phyloP scores from a whole-genome alignment of 2,329 filamentous ascomycete species.

The Colletotrichum somersetense region DNA sequence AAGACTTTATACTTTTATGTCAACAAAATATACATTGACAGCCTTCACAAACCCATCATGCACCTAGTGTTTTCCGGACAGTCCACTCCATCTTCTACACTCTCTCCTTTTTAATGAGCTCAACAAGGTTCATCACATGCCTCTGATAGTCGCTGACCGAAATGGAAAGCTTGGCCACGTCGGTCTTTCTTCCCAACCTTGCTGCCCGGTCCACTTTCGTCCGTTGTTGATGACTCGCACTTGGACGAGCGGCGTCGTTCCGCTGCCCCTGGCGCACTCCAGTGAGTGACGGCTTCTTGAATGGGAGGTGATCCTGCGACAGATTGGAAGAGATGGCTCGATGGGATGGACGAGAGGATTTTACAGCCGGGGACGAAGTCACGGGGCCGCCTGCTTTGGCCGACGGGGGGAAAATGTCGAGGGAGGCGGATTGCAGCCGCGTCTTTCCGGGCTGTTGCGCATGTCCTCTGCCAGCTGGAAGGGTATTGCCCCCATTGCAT shows the following conservation, averaged over 20 bases:
- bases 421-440: neutral
- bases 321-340: neutral
- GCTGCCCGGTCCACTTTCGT: neutral
- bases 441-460: neutral
- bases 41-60: too few species aligned
- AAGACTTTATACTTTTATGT: too few species aligned
- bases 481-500: too few species aligned
- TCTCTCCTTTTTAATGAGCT: neutral
- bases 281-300: neutral
- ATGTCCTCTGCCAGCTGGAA: too few species aligned
- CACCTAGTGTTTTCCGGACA: too few species aligned
- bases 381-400: neutral
- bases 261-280: neutral
- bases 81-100: neutral
- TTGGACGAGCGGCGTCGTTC: neutral
- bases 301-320: neutral
- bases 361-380: neutral
- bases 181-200: neutral
- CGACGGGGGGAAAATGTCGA: neutral
- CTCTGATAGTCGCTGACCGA: neutral
- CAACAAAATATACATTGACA: too few species aligned
- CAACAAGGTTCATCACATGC: neutral
- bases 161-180: neutral
- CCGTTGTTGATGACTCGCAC: neutral
- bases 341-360: neutral